Percentiles rank a stretch among this genome's conserved stretches.
phyloP scores from a whole-genome alignment of 2,329 filamentous ascomycete genomes.

The Apiospora aurea region DNA sequence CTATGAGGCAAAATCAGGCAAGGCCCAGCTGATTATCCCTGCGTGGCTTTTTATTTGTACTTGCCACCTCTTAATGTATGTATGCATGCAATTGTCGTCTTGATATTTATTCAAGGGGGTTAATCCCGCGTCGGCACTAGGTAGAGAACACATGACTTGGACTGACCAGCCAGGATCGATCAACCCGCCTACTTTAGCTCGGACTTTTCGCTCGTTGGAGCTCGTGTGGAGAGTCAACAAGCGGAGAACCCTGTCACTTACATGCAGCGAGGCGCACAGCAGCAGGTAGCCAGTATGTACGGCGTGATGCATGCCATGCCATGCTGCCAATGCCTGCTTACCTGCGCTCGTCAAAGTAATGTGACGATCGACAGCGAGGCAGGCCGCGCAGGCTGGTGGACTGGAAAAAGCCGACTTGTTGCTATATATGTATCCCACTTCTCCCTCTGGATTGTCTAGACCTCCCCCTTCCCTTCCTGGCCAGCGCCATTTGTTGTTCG shows the following conservation, averaged over 20 bases:
- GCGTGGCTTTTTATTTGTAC: not conserved
- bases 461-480: not conserved
- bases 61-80: not conserved
- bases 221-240: conserved; percentile 7
- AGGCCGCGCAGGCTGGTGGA: not conserved
- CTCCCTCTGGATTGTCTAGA: not conserved
- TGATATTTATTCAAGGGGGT: not conserved
- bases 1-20: conserved; percentile 1
- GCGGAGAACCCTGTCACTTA: conserved; percentile 18
- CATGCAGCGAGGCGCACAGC: not conserved
- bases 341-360: conserved; percentile 7
- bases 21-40: not conserved
- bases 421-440: not conserved
- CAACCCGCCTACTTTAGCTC: not conserved
- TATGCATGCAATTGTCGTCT: not conserved
- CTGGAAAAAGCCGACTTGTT: not conserved
- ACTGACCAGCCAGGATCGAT: not conserved
- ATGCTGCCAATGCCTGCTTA: no score
- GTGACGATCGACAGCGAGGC: conserved; percentile 13
- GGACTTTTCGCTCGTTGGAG: conserved; percentile 2
- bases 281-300: not conserved
- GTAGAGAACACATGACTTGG: conserved; percentile 6
- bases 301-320: conserved; percentile 7
- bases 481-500: conserved; percentile 1
- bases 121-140: not conserved